A percentile compares a stretch with the other conserved stretches of the same genome.
Evolutionary conservation across 1,139 yeast species (phyloP).

Genomic region (Geotrichum macrosporum): DNA sequence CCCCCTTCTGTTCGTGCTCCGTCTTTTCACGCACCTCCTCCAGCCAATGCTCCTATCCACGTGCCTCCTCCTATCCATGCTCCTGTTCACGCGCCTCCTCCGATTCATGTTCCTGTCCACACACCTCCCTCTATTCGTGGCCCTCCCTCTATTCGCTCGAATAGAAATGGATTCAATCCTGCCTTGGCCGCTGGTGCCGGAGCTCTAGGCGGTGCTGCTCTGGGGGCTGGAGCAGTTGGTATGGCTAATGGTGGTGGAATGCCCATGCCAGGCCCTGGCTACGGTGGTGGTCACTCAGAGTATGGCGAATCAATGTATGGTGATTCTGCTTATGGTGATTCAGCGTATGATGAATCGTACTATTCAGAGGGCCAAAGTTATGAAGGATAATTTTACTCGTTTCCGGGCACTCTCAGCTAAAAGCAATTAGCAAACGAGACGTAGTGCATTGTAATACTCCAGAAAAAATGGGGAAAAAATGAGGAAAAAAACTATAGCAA

Average conservation of each 20-base stretch:
- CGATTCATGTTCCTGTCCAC: too few relatives aligned
- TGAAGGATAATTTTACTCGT: too few relatives aligned
- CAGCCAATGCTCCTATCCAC: too few relatives aligned
- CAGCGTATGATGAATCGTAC: not conserved
- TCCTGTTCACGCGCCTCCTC: too few relatives aligned
- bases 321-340: slow-evolving; percentile 4
- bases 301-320: not conserved
- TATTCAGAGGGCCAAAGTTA: not conserved
- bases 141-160: slow-evolving; percentile 5
- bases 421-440: too few relatives aligned
- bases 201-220: slow-evolving; percentile 16
- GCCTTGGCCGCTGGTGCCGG: slow-evolving; percentile 16
- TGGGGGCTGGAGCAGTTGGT: slow-evolving; percentile 17
- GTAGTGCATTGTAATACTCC: too few relatives aligned
- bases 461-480: too few relatives aligned
- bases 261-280: not conserved
- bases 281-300: not conserved
- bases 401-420: too few relatives aligned
- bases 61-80: too few relatives aligned
- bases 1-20: slow-evolving; percentile 16
- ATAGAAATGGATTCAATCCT: slow-evolving; percentile 6
- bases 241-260: slow-evolving; percentile 5
- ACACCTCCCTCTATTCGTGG: too few relatives aligned
- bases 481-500: too few relatives aligned
- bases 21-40: slow-evolving; percentile 2